Conservation (phyloP, 2,329 filamentous ascomycete genomes). For the Fusarium redolens region DNA sequence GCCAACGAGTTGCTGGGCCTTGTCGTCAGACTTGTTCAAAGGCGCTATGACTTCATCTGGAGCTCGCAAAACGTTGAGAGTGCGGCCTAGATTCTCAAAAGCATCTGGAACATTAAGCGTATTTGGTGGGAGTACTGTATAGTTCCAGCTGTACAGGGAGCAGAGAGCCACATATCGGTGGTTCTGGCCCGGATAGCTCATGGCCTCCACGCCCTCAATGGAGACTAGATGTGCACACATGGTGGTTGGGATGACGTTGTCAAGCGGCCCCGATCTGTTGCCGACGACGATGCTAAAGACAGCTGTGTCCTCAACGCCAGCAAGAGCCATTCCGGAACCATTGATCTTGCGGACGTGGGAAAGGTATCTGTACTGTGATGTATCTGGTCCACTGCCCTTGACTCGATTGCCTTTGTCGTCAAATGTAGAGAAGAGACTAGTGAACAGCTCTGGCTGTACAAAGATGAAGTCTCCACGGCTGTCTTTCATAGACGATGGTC, state of each 20-base stretch:
- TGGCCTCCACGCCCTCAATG: slow-evolving; percentile 50
- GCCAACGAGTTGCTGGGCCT: background rate
- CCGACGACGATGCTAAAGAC: slow-evolving; percentile 51
- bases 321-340: slow-evolving; percentile 51
- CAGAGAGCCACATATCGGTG: slow-evolving; percentile 47
- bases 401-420: background rate
- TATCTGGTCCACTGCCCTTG: slow-evolving; percentile 14
- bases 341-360: slow-evolving; percentile 57
- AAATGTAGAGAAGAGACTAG: slow-evolving; percentile 35
- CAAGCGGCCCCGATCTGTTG: slow-evolving; percentile 48
- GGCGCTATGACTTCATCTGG: slow-evolving; percentile 2
- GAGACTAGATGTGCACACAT: slow-evolving; percentile 53
- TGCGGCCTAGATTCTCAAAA: slow-evolving; percentile 44
- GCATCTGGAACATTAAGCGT: slow-evolving; percentile 50
- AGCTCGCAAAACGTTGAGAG: slow-evolving; percentile 17
- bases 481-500: background rate
- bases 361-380: slow-evolving; percentile 46
- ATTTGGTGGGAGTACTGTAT: slow-evolving; percentile 50
- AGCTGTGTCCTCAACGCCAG: slow-evolving; percentile 47
- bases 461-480: slow-evolving; percentile 47
- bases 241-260: slow-evolving; percentile 40
- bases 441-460: slow-evolving; percentile 43
- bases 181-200: slow-evolving; percentile 30
- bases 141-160: slow-evolving; percentile 56
- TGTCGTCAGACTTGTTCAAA: background rate